Percentiles rank a stretch among this genome's conserved stretches.
Conservation (phyloP, 139 green algal species). For the Coccomyxa sp. region DNA sequence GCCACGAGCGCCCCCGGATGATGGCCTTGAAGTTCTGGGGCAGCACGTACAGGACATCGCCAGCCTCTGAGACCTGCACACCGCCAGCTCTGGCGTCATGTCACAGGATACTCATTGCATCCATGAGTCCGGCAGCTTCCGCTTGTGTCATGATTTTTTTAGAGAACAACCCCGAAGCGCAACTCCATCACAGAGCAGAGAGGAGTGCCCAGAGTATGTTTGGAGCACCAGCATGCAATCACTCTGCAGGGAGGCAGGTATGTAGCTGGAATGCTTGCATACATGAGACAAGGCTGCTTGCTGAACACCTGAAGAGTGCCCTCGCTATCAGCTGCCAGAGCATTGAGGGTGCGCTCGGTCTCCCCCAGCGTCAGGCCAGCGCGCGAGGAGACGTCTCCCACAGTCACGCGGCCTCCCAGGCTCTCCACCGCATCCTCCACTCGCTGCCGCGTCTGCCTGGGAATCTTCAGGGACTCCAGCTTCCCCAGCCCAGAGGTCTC, state of each 20-base stretch:
- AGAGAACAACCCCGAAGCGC: not conserved
- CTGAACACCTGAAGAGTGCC: slow-evolving; percentile 67
- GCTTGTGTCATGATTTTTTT: not conserved
- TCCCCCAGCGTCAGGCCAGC: slow-evolving; percentile 62
- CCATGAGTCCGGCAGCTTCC: not conserved
- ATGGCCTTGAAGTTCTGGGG: slow-evolving; percentile 46
- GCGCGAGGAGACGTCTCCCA: slow-evolving; percentile 60
- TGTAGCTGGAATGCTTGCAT: not conserved
- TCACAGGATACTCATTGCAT: not conserved
- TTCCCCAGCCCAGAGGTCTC: not conserved
- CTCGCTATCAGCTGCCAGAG: slow-evolving; percentile 73
- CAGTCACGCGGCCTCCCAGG: slow-evolving; percentile 42
- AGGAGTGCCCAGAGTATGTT: not conserved
- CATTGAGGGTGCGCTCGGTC: slow-evolving; percentile 73
- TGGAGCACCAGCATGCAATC: not conserved
- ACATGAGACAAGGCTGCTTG: not conserved
- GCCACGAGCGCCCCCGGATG: slow-evolving; percentile 55
- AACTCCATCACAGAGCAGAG: not conserved
- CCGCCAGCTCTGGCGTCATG: too few relatives aligned
- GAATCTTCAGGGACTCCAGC: slow-evolving; percentile 7
- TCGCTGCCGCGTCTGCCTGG: slow-evolving; percentile 27
- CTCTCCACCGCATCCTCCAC: slow-evolving; percentile 51
- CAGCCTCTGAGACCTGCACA: slow-evolving; percentile 70
- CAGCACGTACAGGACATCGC: slow-evolving; percentile 89
- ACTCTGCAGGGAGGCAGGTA: not conserved